phyloP scores from a whole-genome alignment of 2,329 filamentous ascomycete species.

The Verticillium tricorpus region DNA sequence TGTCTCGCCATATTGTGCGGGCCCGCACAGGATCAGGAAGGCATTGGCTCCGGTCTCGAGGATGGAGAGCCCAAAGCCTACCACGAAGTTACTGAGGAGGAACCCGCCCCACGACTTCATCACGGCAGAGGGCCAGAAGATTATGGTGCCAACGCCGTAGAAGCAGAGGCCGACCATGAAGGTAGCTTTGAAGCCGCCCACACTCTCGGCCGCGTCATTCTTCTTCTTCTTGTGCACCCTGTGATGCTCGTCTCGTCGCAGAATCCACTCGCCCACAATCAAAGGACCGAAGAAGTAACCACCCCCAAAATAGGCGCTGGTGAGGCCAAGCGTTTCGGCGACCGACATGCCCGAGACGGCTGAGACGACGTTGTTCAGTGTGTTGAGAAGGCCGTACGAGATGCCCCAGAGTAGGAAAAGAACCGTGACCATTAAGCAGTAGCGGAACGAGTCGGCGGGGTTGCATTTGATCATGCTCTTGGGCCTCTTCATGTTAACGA shows the following conservation, averaged over 20 bases:
- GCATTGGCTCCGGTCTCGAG: conserved; percentile 80
- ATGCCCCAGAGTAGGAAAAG: conserved; percentile 89
- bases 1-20: conserved; percentile 66
- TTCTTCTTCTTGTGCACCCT: conserved; percentile 33
- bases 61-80: conserved; percentile 71
- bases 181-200: conserved; percentile 71
- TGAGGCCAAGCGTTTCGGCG: conserved; percentile 62
- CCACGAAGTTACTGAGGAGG: conserved; percentile 68
- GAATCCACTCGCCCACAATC: conserved; percentile 64
- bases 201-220: conserved; percentile 29
- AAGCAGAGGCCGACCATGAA: conserved; percentile 74
- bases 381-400: conserved; percentile 81
- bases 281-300: conserved; percentile 68
- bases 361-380: conserved; percentile 69
- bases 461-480: conserved; percentile 68
- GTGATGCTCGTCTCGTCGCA: conserved; percentile 62
- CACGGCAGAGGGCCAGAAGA: conserved; percentile 80
- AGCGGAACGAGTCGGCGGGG: conserved; percentile 61
- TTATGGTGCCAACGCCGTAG: conserved; percentile 73
- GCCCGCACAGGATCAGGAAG: conserved; percentile 68
- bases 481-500: conserved; percentile 64
- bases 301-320: conserved; percentile 65
- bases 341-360: conserved; percentile 55
- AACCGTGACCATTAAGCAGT: conserved; percentile 70
- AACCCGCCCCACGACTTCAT: conserved; percentile 74